Evolutionary conservation across 2,329 filamentous ascomycete genomes (phyloP).

Genomic region (Didymella pomorum): DNA sequence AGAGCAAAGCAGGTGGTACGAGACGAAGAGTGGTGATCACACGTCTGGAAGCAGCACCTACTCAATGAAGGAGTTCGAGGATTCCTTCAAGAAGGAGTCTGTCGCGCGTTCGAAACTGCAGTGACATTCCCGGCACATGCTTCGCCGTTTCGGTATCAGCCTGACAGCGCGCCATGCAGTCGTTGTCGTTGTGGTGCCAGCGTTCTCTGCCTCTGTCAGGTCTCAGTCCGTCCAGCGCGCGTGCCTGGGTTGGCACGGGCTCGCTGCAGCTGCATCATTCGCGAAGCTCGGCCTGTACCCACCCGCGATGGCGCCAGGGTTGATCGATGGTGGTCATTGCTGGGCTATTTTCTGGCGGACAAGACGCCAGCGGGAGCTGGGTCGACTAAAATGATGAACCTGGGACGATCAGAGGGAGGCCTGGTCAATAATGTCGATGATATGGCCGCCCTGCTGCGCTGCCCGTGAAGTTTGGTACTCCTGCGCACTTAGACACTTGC

Average conservation of each 20-base stretch:
- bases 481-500: background rate
- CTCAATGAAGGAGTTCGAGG: background rate
- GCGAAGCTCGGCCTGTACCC: background rate
- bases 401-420: conserved; percentile 19
- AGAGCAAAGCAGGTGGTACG: background rate
- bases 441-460: conserved; percentile 5
- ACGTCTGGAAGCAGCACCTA: conserved; percentile 1
- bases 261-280: background rate
- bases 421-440: conserved; percentile 13
- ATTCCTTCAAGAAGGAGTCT: background rate
- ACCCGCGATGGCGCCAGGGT: conserved; percentile 13
- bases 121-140: background rate
- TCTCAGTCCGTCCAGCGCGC: conserved; percentile 2
- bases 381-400: conserved; percentile 15
- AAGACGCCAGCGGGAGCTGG: conserved; percentile 22
- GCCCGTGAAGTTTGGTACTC: conserved; percentile 1
- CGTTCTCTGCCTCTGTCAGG: conserved; percentile 5
- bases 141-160: background rate
- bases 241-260: conserved; percentile 19
- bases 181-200: background rate
- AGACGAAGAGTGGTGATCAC: background rate
- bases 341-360: conserved; percentile 16
- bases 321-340: conserved; percentile 9
- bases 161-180: background rate
- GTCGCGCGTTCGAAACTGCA: background rate